Evolutionary conservation across 495 filamentous ascomycete genomes (phyloP), one percentile per base, ranked within the genome.

Genomic region (Chaetomium fimeti): DNA sequence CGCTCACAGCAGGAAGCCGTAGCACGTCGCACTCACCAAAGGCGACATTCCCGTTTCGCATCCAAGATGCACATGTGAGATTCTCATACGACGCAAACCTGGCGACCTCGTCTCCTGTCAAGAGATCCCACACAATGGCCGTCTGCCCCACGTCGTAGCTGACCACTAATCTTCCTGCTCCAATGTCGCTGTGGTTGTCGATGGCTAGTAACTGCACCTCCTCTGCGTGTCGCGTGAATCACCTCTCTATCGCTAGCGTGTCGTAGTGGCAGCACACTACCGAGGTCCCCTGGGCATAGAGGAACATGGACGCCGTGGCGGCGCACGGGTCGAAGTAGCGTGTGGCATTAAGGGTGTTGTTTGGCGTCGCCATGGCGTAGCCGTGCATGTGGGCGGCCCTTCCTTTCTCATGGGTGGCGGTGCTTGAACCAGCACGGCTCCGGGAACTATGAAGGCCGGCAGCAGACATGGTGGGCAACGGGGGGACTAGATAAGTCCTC

Each of bases 21-120:
- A 59, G 22, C 60, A 64, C 38, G 38, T 57, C 25, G 20, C 28
- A 70, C 83, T 73, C 81, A 96, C 93, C 94, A 80, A 98, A 97
- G 57, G 91, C 93, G 62, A 98, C 87, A 82, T 97, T 96, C 45
- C 95, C 94, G 79, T 97, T 97, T 54, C 89, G 85, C 94, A 98
- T 97, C 92, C 93, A 98, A 20, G 90, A 82, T 53, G 94, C 94
- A 54, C 90, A 88, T 45, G 84, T 85, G 61, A 98, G 83, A 64
- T 88, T 83, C 72, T 97, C 92, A 71, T 96, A 97, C 0, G 92
- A 91, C 58, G 87, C 87, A 75, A 97, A 97, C 54, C 93, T 83
- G 20, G 94, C 88, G 65, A 97, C 84, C 71, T 96, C 92, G 45
- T 90, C 89, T 38, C 94, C 94, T 0, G 92, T 96, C 76, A 96